These are phyloP conservation scores for Tulasnella sp. DNA, from an alignment of 768 basidiomycete genomes.

Conservation along the genomic window DNA sequence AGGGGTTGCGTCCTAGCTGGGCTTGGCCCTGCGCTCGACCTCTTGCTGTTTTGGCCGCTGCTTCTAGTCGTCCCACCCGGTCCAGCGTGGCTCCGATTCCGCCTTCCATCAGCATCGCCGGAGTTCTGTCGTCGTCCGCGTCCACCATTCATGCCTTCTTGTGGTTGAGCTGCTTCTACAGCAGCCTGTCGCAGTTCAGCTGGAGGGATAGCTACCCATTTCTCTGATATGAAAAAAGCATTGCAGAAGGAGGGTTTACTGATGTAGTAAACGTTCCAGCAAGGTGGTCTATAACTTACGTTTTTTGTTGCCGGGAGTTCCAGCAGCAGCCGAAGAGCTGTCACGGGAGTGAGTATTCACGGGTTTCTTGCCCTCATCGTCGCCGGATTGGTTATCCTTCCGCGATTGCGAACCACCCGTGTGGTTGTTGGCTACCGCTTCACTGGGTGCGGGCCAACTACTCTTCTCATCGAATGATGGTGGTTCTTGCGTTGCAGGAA, in stretches of 20 bases:
- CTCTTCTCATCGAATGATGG: background rate
- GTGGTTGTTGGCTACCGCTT: background rate
- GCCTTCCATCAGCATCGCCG: background rate
- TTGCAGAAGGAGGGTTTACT: background rate
- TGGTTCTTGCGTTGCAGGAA: background rate
- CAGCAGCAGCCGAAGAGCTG: background rate
- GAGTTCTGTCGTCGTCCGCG: background rate
- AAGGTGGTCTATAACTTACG: background rate
- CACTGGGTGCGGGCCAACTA: constrained; percentile 1
- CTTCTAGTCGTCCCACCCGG: background rate
- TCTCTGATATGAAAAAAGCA: background rate
- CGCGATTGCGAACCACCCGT: background rate
- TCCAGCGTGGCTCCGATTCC: background rate
- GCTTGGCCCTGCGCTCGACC: constrained; percentile 6
- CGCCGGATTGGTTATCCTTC: background rate
- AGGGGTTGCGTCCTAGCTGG: background rate
- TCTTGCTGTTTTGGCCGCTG: constrained; percentile 14
- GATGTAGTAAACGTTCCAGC: background rate
- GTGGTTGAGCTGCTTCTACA: constrained; percentile 9
- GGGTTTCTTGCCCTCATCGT: background rate
- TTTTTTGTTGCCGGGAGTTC: constrained; percentile 5
- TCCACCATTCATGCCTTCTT: background rate
- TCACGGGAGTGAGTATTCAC: constrained; percentile 5
- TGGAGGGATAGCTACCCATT: constrained; percentile 10
- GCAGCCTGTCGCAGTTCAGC: constrained; percentile 9